phyloP scores from a whole-genome alignment of 768 basidiomycete genomes.

The Russula lepida region DNA sequence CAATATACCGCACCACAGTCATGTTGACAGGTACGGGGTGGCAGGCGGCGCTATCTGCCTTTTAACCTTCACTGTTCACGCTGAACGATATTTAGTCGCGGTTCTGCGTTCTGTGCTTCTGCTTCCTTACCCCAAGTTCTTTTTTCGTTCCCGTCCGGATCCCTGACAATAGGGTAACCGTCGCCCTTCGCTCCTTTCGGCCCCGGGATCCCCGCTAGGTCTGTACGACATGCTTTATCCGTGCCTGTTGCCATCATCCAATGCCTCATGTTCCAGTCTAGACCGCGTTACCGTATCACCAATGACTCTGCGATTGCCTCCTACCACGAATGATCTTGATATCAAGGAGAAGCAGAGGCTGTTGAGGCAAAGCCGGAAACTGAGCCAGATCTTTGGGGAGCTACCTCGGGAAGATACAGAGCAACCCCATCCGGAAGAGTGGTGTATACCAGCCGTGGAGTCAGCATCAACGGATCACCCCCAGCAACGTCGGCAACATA shows the following conservation, averaged over 20 bases:
- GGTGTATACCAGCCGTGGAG: not conserved
- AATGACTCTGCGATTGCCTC: conserved; percentile 16
- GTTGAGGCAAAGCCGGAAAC: conserved; percentile 36
- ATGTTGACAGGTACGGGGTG: not conserved
- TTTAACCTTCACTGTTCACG: not conserved
- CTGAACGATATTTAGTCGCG: not conserved
- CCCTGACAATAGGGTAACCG: not conserved
- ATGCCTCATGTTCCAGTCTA: not conserved
- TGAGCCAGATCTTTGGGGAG: conserved; percentile 38
- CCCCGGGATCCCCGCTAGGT: not conserved
- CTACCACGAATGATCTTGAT: conserved; percentile 30
- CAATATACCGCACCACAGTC: not conserved
- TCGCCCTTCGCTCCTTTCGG: not conserved
- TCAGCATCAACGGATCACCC: not conserved
- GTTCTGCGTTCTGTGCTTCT: not conserved
- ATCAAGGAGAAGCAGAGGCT: conserved; percentile 32
- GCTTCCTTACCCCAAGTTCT: not conserved
- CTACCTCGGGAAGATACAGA: conserved; percentile 21
- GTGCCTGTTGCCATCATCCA: not conserved
- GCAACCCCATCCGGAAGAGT: conserved; percentile 3
- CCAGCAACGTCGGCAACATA: not conserved
- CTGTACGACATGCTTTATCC: not conserved
- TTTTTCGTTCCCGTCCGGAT: not conserved
- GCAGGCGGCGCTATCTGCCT: not conserved
- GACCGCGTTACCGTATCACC: not conserved